Evolutionary conservation across 2,329 filamentous ascomycete species (phyloP), one percentile per base, ranked within the genome.

Genomic region (Fusarium bulbicola): DNA sequence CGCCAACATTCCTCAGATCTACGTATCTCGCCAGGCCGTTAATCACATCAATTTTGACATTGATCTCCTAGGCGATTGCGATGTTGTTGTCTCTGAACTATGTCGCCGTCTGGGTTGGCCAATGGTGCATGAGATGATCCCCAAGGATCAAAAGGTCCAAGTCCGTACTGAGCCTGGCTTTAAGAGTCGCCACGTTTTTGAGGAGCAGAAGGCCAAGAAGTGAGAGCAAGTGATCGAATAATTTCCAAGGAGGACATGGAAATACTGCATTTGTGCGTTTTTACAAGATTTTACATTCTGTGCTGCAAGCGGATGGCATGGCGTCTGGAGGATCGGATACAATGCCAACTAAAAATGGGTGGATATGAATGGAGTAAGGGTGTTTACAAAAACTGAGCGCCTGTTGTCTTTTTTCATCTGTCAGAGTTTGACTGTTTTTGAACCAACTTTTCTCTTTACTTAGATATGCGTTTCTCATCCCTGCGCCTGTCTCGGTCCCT

Each of bases 31-130:
- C 74, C 92, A 93, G 84, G 92, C 94, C 7, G 93, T 97, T 62
- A 87, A 87, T 40, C 95, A 98, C 82, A 93, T 97, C 80, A 94
- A 97, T 80, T 98, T 99, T 77, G 96, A 99, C 82, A 94, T 99
- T 75, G 95, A 98, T 80, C 88, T 99, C 62, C 87, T 98, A n/a
- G 96, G 96, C 40, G 94, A 98, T 80, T 98, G 95, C 82, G 96
- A 99, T 79, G 89, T 95, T 45, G 91, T 98, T 14, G 93, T 98
- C 20, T 89, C 92, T 2, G 95, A 98, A 84, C 88, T 99, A 59
- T 95, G 93, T 79, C 89, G 91, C 49, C 90, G 93, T 18, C 91
- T 93, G 3, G 92, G 92, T 7, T 98, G 96, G 96, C 85, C 90
- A 12, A 82, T 97, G 59, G 80, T 89, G 49, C 95, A 98, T 79